A percentile compares a stretch with the other conserved stretches of the same genome.
Evolutionary conservation across 805 yeast species (phyloP).

Genomic region (Metschnikowia proteae): DNA sequence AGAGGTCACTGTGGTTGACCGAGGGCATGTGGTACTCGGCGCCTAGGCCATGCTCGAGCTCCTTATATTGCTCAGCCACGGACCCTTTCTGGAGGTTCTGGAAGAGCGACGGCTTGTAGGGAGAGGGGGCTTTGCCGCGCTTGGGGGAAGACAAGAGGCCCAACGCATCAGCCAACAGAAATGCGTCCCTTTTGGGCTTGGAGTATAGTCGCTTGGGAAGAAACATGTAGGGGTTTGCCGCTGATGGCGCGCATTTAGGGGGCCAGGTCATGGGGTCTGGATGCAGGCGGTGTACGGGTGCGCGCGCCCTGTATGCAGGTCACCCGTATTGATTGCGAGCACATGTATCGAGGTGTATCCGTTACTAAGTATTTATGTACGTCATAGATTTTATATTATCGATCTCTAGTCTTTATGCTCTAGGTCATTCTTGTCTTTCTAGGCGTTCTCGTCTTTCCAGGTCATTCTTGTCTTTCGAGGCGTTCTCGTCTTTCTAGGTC

Average conservation of each 20-base stretch:
- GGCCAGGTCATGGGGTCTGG: neutral
- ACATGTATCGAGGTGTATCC: too few species aligned
- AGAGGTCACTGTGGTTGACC: conserved; percentile 11
- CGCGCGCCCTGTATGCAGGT: neutral
- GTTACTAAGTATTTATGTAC: too few species aligned
- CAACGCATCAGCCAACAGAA: conserved; percentile 32
- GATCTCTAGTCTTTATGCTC: too few species aligned
- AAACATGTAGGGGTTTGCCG: neutral
- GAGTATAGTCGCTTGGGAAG: conserved; percentile 3
- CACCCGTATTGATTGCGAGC: too few species aligned
- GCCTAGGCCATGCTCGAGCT: conserved; percentile 4
- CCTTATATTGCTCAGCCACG: conserved; percentile 26
- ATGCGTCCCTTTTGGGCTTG: conserved; percentile 9
- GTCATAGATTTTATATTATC: too few species aligned
- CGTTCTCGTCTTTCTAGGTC: too few species aligned
- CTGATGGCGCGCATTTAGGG: neutral
- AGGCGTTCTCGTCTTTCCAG: too few species aligned
- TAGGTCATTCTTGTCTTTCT: too few species aligned
- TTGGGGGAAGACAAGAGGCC: conserved; percentile 30
- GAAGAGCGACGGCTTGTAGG: conserved; percentile 33
- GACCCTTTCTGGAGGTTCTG: conserved; percentile 32
- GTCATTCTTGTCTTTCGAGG: too few species aligned
- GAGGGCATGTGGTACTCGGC: conserved; percentile 4
- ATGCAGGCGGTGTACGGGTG: neutral
- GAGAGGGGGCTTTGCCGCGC: conserved; percentile 4